Evolutionary conservation across 2,329 filamentous ascomycete species (phyloP).

Genomic region (Drechslera avenae): DNA sequence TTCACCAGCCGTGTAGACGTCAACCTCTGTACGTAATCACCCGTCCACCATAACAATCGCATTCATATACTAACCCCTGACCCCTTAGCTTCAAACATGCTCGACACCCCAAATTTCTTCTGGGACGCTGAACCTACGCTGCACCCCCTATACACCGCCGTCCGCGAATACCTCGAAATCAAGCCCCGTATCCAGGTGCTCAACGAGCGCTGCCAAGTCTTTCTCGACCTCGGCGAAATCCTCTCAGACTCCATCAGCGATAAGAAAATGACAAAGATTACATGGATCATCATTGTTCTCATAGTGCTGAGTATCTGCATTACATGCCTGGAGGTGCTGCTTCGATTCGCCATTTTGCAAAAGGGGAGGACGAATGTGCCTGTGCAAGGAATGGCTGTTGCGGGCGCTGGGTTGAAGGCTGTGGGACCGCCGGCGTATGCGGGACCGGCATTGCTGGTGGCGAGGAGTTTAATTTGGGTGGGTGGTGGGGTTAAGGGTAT

Average conservation of each 20-base stretch:
- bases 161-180: slow-evolving; percentile 97
- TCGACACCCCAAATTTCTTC: slow-evolving; percentile 96
- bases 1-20: slow-evolving; percentile 97
- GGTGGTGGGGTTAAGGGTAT: slow-evolving; percentile 25
- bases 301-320: slow-evolving; percentile 91
- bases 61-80: slow-evolving; percentile 6
- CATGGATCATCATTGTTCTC: slow-evolving; percentile 96
- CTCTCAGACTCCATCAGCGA: slow-evolving; percentile 90
- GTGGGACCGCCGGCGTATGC: slow-evolving; percentile 26
- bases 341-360: slow-evolving; percentile 67
- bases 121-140: slow-evolving; percentile 97
- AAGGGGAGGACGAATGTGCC: slow-evolving; percentile 29
- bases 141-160: slow-evolving; percentile 89
- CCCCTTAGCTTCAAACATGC: slow-evolving; percentile 80
- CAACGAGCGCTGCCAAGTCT: slow-evolving; percentile 95
- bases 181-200: slow-evolving; percentile 94
- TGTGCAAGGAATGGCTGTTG: not conserved
- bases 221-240: slow-evolving; percentile 94
- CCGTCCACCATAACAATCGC: not conserved
- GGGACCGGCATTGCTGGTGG: slow-evolving; percentile 36
- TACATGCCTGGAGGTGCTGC: slow-evolving; percentile 84
- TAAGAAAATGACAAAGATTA: slow-evolving; percentile 93
- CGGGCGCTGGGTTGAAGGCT: slow-evolving; percentile 12
- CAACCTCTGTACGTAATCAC: slow-evolving; percentile 80
- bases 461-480: slow-evolving; percentile 32